A percentile compares a stretch with the other conserved stretches of the same genome.
Conservation (phyloP, 2,329 filamentous ascomycete species). For the Exophiala lecanii-corni region DNA sequence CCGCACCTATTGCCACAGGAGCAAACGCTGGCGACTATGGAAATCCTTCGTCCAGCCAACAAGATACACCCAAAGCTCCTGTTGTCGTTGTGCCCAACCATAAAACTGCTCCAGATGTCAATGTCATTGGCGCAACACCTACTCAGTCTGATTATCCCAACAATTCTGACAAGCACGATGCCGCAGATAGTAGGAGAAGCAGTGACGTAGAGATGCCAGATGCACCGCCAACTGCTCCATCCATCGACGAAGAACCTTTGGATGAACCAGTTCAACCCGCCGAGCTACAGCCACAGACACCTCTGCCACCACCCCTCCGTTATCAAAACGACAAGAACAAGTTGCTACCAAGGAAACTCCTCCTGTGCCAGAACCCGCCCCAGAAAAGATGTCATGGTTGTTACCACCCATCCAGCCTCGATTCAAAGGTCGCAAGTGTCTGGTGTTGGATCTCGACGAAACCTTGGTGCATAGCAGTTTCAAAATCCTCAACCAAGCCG, state of each 20-base stretch:
- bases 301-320: slow-evolving; percentile 55
- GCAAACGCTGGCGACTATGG: slow-evolving; percentile 1
- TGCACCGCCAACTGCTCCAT: slow-evolving; percentile 46
- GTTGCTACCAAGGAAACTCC: slow-evolving; percentile 37
- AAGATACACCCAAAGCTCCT: slow-evolving; percentile 12
- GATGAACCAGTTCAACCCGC: slow-evolving; percentile 38
- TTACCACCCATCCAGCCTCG: slow-evolving; percentile 76
- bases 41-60: slow-evolving; percentile 1
- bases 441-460: slow-evolving; percentile 93
- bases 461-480: slow-evolving; percentile 98
- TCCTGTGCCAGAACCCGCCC: slow-evolving; percentile 38
- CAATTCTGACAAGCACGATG: slow-evolving; percentile 6
- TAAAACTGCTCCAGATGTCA: slow-evolving; percentile 13
- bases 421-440: slow-evolving; percentile 82
- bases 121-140: slow-evolving; percentile 19
- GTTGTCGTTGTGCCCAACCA: slow-evolving; percentile 10
- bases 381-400: slow-evolving; percentile 61
- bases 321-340: slow-evolving; percentile 41
- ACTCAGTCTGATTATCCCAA: slow-evolving; percentile 8
- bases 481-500: slow-evolving; percentile 97
- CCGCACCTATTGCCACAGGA: slow-evolving; percentile 2
- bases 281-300: slow-evolving; percentile 42
- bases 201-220: slow-evolving; percentile 62
- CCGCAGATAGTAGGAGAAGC: slow-evolving; percentile 5
- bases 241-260: slow-evolving; percentile 47